These are phyloP conservation scores for Amanita pseudoporphyria DNA, from an alignment of 768 basidiomycete species.

Conservation along the genomic window DNA sequence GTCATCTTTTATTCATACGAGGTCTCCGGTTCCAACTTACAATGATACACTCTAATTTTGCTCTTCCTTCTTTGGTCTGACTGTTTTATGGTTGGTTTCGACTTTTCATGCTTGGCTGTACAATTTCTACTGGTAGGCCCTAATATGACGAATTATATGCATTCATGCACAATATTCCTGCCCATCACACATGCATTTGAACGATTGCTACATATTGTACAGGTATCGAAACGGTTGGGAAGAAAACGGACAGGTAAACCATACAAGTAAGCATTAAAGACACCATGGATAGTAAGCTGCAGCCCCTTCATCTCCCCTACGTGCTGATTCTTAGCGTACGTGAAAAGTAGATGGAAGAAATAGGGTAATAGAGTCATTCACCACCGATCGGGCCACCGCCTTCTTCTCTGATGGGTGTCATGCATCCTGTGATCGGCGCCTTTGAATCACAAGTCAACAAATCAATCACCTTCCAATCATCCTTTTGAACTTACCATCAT, in stretches of 20 bases:
- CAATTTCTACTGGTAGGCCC: neutral
- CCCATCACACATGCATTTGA: neutral
- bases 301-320: too few species aligned
- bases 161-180: neutral
- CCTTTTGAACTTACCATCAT: neutral
- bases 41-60: neutral
- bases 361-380: neutral
- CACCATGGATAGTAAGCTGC: too few species aligned
- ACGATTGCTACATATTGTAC: neutral
- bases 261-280: neutral
- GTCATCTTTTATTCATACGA: neutral
- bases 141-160: neutral
- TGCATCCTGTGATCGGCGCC: slow-evolving; percentile 3
- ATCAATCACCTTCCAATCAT: neutral
- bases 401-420: slow-evolving; percentile 7
- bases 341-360: neutral
- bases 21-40: neutral
- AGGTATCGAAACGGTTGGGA: neutral
- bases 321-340: too few species aligned
- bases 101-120: neutral
- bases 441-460: neutral
- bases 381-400: slow-evolving; percentile 2
- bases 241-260: neutral
- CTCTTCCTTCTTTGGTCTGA: neutral
- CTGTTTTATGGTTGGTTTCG: neutral